Evolutionary conservation across 805 yeast genomes (phyloP), one percentile per base, ranked within the genome.

Genomic region (Kuraishia cidri): DNA sequence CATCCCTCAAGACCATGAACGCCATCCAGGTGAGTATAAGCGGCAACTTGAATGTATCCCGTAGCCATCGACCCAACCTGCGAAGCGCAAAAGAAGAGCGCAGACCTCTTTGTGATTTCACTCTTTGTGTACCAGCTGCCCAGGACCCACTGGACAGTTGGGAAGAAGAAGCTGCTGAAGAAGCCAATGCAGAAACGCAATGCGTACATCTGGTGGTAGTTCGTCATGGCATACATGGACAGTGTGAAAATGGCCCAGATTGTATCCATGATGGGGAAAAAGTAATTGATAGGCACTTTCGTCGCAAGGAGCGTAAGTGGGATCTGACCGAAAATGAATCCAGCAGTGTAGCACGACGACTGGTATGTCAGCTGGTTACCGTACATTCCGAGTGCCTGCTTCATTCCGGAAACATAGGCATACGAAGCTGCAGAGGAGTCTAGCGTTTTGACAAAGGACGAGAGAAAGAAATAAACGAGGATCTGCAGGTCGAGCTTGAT

Each of bases 221-320:
- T 62, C 14, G 64, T 56, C 9, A 72, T 74, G 41, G 60, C 63
- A 44, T 64, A 75, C 28, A 72, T 61, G 10, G 68, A 65, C 27
- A 79, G 59, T 2, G 87, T 79, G 35, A 79, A 64, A 34, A 79
- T 56, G 1, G 83, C 69, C 88, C 86, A 82, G 23, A 70, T 58
- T 25, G 79, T 43, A 47, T 81, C 92, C 52, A 71, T 60, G 3
- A 58, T 37, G 2, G 81, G 79, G 24, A 73, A 49, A 9, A 67
- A 54, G 52, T 61, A 59, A 56, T 69, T 72, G 35, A 79, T 58
- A 5, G 81, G 80, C 24, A 62, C 56, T 24, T 75, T 65, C 26
- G 74, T 72, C 34, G 79, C 56, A 14, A 74, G 46, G 43, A 69
- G 74, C 52, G 74, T 58, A 57, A 74, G 73, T 1, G 85, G 84